Conservation (phyloP, 768 basidiomycete genomes). For the Tulasnella sp. region DNA sequence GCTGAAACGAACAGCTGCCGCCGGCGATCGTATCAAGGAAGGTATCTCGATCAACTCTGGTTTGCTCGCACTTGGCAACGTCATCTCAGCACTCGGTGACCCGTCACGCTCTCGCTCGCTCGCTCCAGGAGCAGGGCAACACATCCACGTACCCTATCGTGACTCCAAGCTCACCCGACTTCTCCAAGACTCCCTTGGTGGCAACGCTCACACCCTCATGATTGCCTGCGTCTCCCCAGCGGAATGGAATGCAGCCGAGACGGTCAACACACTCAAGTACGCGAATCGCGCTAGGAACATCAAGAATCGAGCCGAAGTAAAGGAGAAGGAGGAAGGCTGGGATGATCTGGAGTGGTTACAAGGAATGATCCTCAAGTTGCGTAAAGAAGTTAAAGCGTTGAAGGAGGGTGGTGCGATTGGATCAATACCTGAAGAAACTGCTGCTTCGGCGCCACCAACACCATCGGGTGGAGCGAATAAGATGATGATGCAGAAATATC, state of each 20-base stretch:
- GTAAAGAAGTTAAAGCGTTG: conserved; percentile 74
- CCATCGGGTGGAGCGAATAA: conserved; percentile 39
- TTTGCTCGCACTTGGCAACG: conserved; percentile 90
- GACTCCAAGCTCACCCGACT: conserved; percentile 97
- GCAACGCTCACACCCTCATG: conserved; percentile 97
- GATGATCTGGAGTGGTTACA: conserved; percentile 97
- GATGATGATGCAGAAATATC: conserved; percentile 69
- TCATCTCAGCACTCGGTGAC: conserved; percentile 95
- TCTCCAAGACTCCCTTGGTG: conserved; percentile 92
- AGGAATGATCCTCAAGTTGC: conserved; percentile 67
- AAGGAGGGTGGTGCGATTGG: conserved; percentile 49
- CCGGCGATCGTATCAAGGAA: conserved; percentile 93
- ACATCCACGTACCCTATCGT: conserved; percentile 90
- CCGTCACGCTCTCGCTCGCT: conserved; percentile 76
- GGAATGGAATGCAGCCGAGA: conserved; percentile 91
- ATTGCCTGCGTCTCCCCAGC: conserved; percentile 95
- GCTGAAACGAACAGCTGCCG: conserved; percentile 93
- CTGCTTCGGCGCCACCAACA: conserved; percentile 19
- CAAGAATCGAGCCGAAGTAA: conserved; percentile 85
- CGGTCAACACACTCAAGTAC: conserved; percentile 90
- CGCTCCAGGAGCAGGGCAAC: conserved; percentile 32
- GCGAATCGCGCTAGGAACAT: conserved; percentile 96
- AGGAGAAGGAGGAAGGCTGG: conserved; percentile 96
- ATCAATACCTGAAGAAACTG: background rate
- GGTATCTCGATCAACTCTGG: conserved; percentile 99